Percentiles rank a stretch among this genome's conserved stretches.
These are phyloP conservation scores for Polyplosphaeria fusca DNA, from an alignment of 495 filamentous ascomycete species.

Conservation along the genomic window DNA sequence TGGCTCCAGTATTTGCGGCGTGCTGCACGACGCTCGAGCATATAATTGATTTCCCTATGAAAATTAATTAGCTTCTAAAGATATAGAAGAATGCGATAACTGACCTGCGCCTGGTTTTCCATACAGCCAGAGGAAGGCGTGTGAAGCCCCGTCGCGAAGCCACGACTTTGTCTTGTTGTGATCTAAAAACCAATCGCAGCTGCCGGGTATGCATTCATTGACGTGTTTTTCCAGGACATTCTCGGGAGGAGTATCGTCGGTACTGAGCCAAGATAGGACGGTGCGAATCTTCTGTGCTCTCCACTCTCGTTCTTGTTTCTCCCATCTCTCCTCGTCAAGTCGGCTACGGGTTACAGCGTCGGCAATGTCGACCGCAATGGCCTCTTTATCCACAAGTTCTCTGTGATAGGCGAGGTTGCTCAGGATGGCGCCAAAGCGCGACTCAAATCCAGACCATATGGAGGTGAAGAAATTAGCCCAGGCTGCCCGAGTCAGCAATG, in stretches of 20 bases:
- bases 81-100: too few species aligned
- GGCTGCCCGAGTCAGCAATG: conserved; percentile 1
- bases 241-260: too few species aligned
- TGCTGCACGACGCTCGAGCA: too few species aligned
- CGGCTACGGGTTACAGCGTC: conserved; percentile 5
- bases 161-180: conserved; percentile 4
- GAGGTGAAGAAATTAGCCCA: conserved; percentile 20
- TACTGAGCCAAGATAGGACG: conserved; percentile 14
- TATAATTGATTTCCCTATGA: too few species aligned
- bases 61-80: too few species aligned
- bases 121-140: too few species aligned
- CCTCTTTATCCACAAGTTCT: conserved; percentile 18
- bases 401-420: conserved; percentile 9
- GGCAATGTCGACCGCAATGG: conserved; percentile 11
- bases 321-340: conserved; percentile 7
- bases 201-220: conserved; percentile 11
- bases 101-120: too few species aligned
- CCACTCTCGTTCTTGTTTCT: conserved; percentile 2
- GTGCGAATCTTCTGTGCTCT: not conserved
- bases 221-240: too few species aligned
- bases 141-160: too few species aligned
- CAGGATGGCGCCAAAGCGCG: conserved; percentile 17
- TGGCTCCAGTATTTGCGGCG: too few species aligned
- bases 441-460: conserved; percentile 6
- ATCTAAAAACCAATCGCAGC: conserved; percentile 2